Base-by-base conservation (phyloP, 768 basidiomycete species). In the Dictyophora rubrovolvata region DNA sequence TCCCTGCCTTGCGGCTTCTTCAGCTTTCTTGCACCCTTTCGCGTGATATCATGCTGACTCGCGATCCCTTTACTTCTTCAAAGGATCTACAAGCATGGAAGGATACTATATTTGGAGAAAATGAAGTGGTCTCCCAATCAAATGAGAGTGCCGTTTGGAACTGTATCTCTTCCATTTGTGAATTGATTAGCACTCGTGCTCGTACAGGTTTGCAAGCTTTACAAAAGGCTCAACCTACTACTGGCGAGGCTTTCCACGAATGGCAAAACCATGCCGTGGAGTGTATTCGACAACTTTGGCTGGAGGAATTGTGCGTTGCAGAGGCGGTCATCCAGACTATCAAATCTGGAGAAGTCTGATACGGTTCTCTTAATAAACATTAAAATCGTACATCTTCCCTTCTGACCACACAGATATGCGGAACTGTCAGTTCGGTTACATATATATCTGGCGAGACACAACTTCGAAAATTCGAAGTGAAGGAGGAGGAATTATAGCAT, bases 1-100 rank as follows among this genome's bases (percentile, higher is more conserved):
- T 92, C 61, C 75, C 81, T 22, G 80, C 85, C 10, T 73, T 96
- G 65, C 79, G 87, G 55, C 73, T 94, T 36, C 77, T 85, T 67
- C 75, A 84, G 63, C 63, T 82, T 21, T 64, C 77, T 48, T 68
- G 77, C 54, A 61, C 71, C 11, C 63, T 53, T 63, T 55, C 66
- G 42, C 42, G 14, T 42, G 54, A 54, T 57, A 48, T 57, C 10
- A 12, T 59, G 62, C 23, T 56, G 62, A 9, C 61, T 68, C 60
- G 62, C 64, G 49, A 59, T 52, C 28, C 49, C 7, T 42, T 23
- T 8, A 48, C 36, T 6, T n/a, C 22, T 17, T 48, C 55, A 36
- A 35, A 61, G 68, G 51, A 72, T 74, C 10, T 83, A 16, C 65
- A 73, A 20, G 59, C 65, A 2, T 89, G 87, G 87, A 73, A 70